Conservation (phyloP, 768 basidiomycete species). For the Pisolithus sp. region DNA sequence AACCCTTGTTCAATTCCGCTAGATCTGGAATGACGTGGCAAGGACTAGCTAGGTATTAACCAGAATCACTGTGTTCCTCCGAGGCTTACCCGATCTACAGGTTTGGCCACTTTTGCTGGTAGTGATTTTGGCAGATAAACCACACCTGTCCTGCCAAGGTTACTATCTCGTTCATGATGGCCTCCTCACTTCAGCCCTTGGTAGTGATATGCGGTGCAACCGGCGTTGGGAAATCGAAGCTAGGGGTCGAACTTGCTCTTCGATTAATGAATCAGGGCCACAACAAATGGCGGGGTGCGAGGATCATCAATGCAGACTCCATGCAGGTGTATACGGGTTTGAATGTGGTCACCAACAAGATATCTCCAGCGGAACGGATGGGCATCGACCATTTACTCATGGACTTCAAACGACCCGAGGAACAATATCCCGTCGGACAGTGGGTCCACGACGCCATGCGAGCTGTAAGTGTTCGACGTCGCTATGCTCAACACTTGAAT, state of each 20-base stretch:
- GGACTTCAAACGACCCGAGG: constrained; percentile 79
- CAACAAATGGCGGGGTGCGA: constrained; percentile 49
- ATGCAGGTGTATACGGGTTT: constrained; percentile 96
- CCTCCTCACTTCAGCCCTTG: constrained; percentile 46
- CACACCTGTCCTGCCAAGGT: too few species aligned
- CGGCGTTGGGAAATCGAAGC: constrained; percentile 90
- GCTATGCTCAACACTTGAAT: constrained; percentile 1
- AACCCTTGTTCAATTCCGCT: too few species aligned
- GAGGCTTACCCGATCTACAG: too few species aligned
- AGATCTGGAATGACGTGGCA: too few species aligned
- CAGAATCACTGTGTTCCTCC: too few species aligned
- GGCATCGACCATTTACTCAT: constrained; percentile 88
- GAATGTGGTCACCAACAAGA: constrained; percentile 92
- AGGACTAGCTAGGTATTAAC: too few species aligned
- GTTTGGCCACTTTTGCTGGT: too few species aligned
- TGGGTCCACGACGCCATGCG: constrained; percentile 82
- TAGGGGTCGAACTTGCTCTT: constrained; percentile 83
- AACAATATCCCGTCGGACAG: constrained; percentile 80
- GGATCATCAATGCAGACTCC: constrained; percentile 91
- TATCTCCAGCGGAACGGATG: constrained; percentile 64
- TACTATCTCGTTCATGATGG: too few species aligned
- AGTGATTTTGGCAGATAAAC: too few species aligned
- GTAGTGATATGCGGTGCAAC: constrained; percentile 91
- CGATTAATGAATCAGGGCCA: constrained; percentile 29
- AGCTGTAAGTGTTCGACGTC: constrained; percentile 45